Base-by-base conservation (phyloP, 106 monocot genomes). In the Allium fistulosum region DNA sequence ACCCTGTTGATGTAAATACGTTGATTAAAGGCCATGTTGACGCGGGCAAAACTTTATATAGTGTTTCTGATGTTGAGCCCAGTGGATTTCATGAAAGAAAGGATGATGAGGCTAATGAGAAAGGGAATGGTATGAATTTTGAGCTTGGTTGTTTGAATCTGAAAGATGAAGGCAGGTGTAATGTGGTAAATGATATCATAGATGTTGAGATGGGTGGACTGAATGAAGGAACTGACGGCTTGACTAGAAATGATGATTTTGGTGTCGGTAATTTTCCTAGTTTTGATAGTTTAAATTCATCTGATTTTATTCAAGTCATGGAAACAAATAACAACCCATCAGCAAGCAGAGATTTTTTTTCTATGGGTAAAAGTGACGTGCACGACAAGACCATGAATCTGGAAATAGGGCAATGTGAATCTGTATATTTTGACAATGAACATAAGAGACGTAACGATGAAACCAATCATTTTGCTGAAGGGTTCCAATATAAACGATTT, bases 251-350 rank as follows among this genome's bases (percentile, higher is more conserved):
- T 28, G 57, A 69, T 52, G 68, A 57, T 28, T n/a, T 57, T 69
- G 68, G 16, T 17, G 16, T 9, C 7, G 53, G 28, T 10, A 90
- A 90, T 48, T 84, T 82, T 62, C 61, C 71, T 56, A 70, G 72
- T 59, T 71, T 92, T 63, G 84, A 85, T 49, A 76, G 74, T 65
- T 18, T 85, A 49, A 51, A 73, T 46, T 90, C 93, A 4, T 73
- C 79, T 46, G 87, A 90, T 58, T 83, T 99, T 51, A 79, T 93
- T 2, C 93, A 87, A 11, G 64, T 71, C 55, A 80, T 93, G 84
- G 82, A 66, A n/a, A 68, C 62, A 11, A 73, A 78, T 49, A 59
- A 48, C 58, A 69, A 59, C 9, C 70, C 77, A 14, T 50, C 69
- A 57, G 68, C 74, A 9, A 58, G 82, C 28, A 79, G 77, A 17